Evolutionary conservation across 257 asterid genomes (phyloP).

Genomic region (Gentiana macrophylla): DNA sequence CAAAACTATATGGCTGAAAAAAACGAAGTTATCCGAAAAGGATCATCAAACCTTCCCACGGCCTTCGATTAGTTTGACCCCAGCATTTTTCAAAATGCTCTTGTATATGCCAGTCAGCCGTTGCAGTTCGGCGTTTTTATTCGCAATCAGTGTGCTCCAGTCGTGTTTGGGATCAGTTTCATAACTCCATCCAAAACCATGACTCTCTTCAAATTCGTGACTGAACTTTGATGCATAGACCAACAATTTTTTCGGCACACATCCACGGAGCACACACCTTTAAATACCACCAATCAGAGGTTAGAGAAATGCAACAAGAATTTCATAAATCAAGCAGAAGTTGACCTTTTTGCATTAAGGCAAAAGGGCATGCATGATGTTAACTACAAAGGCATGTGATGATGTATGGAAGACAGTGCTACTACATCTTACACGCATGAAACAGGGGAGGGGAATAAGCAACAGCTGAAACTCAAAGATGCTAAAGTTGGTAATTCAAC

Average conservation of each 20-base stretch:
- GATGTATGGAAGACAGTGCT: background rate
- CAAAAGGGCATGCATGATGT: no score
- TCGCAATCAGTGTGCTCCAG: conserved; percentile 87
- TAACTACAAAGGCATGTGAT: no score
- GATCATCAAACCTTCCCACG: conserved; percentile 79
- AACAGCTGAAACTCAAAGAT: no score
- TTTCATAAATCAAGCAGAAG: background rate
- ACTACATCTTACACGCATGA: background rate
- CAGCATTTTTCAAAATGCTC: conserved; percentile 65
- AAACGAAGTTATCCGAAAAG: background rate
- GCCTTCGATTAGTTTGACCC: conserved; percentile 69
- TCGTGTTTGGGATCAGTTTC: conserved; percentile 89
- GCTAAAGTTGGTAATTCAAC: no score
- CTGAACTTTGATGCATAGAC: conserved; percentile 87
- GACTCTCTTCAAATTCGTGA: conserved; percentile 91
- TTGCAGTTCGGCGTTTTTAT: conserved; percentile 86
- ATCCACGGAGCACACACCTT: conserved; percentile 99
- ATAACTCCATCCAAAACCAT: conserved; percentile 86
- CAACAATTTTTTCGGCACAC: conserved; percentile 90
- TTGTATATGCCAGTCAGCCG: conserved; percentile 88
- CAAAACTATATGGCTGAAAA: background rate
- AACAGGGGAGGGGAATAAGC: background rate
- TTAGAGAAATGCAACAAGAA: background rate
- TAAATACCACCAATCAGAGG: conserved; percentile 8
- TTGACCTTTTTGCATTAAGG: no score